A percentile compares a stretch with the other conserved stretches of the same genome.
These are phyloP conservation scores for Mycena sanguinolenta DNA, from an alignment of 768 basidiomycete genomes.

Conservation along the genomic window DNA sequence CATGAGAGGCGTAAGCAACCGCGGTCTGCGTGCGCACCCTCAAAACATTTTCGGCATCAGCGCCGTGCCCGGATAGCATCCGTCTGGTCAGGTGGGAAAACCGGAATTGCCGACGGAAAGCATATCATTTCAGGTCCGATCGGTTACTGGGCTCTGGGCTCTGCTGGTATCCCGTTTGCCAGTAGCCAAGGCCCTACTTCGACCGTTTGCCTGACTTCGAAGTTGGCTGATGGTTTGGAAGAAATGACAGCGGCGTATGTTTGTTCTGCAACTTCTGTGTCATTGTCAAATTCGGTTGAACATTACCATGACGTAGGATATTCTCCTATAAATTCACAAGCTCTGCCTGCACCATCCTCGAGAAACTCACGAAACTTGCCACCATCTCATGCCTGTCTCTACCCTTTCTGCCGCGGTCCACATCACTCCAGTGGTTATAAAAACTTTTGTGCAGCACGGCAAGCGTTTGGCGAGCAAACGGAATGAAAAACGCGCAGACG, in stretches of 20 bases:
- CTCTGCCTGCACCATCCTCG: no score
- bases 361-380: no score
- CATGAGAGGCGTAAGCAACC: slow-evolving; percentile 9
- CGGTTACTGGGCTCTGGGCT: no score
- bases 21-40: background rate
- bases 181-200: no score
- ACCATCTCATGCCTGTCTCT: slow-evolving; percentile 65
- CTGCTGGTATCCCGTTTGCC: no score
- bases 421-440: slow-evolving; percentile 68
- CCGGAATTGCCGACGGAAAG: background rate
- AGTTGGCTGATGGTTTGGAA: no score
- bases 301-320: no score
- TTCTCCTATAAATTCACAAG: no score
- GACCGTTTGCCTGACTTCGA: no score
- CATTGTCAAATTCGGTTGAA: no score
- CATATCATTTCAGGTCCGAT: background rate
- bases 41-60: slow-evolving; percentile 1
- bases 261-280: no score
- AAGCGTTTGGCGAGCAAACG: slow-evolving; percentile 57
- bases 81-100: background rate
- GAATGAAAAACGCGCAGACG: slow-evolving; percentile 52
- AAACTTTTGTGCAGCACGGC: slow-evolving; percentile 64
- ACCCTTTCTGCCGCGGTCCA: slow-evolving; percentile 67
- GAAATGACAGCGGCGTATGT: no score
- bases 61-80: background rate